Evolutionary conservation across 2,329 filamentous ascomycete genomes (phyloP), one percentile per base, ranked within the genome.

Genomic region (Trichoderma guizhouense): DNA sequence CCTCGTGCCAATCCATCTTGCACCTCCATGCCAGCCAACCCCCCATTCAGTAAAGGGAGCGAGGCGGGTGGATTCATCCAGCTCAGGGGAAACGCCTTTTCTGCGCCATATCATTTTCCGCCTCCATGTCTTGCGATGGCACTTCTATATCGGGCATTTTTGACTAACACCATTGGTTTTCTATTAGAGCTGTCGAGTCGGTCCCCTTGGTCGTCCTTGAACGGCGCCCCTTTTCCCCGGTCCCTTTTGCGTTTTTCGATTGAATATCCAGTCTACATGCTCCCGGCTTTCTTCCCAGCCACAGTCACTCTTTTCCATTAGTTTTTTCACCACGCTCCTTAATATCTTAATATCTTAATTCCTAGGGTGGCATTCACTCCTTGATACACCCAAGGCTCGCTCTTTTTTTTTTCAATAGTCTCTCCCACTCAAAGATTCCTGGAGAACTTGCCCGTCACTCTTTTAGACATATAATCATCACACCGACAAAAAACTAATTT

Each of bases 301-400:
- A 85, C 82, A 79, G 85, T 87, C 87, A 87, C 84, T 89, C 86
- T 82, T 89, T 89, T 84, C 77, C 74, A 76, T 80, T 81, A 78
- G 76, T 81, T 82, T 77, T 84, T 85, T 62, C 84, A 84, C 75
- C 82, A 88, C 87, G 80, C 83, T 88, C 87, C 76, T 88, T 88
- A 88, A 88, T 88, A 85, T 78, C 79, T 79, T 88, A 88, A 88
- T 86, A 83, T 79, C 82, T 79, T 84, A 80, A 83, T 82, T 79
- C 79, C 80, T 81, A 79, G 81, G 73, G 81, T 79, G 81, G 79
- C 71, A 72, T 47, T 74, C 75, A 72, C 74, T 65, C 72, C 72
- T 74, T 72, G 73, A 70, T 73, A 71, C 78, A 77, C 69, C 67
- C 69, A 47, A 68, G 76, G 58, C 73, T 73, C 74, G 70, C 70